Base-by-base conservation (phyloP, 2,329 filamentous ascomycete species). In the Fusarium devonianum region DNA sequence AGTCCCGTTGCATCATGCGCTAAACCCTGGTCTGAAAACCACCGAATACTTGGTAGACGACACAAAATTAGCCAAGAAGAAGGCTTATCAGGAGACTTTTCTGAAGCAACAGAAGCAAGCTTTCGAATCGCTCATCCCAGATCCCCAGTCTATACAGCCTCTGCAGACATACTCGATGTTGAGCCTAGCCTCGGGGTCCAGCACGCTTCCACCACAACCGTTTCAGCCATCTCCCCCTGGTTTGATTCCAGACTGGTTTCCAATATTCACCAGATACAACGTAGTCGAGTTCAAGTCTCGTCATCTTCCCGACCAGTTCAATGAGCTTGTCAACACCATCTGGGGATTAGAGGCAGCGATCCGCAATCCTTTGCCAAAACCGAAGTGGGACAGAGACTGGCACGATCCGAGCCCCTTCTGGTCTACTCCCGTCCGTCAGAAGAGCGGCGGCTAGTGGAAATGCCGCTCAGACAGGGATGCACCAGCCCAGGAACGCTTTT, bases 381-480 rank as follows among this genome's bases (percentile, higher is more conserved):
- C 30, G 2, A 47, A 32, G 9, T 64, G 62, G 58, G 56, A 63
- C 16, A 49, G 59, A 12, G 49, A 64, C 23, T 64, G 59, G 62
- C 58, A 64, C 22, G 41, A 53, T 3, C 38, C 54, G 1, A 59
- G 23, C 26, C 14, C 34, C 13, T 35, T 17, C 21, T 64, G 62
- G 62, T 35, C 49, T 22, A 51, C 51, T 39, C 53, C 41, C 29
- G 46, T 48, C 39, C 56, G 54, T 39, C 48, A 53, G 36, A 40
- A 30, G 51, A 59, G 46, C 53, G 62, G 62, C 30, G 62, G 62
- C 54, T 64, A 64, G 61, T 64, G 62, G 62, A 64, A 52, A 64
- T 64, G 62, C 59, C 59, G 62, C 40, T 63, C 61, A 7, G 47
- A 47, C 25, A 18, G 37, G 40, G 59, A 54, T 17, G 53, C 53